Percentiles rank a stretch among this genome's conserved stretches.
phyloP scores from a whole-genome alignment of 1,284 basidiomycete species.

The Cutaneotrichosporon sp. region DNA sequence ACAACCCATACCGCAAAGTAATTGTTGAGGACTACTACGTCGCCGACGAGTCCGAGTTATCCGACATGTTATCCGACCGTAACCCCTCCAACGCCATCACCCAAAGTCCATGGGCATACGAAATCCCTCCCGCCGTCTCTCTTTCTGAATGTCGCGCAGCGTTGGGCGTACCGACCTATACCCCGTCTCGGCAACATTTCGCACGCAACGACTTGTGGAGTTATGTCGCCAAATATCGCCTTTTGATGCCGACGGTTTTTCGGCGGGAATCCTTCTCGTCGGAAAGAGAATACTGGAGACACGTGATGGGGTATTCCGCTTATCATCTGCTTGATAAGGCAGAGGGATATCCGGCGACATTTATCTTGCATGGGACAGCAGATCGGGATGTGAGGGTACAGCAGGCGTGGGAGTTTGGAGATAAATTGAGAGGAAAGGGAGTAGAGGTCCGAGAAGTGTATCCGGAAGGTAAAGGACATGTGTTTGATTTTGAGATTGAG shows the following conservation, averaged over 20 bases:
- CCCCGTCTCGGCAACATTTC: conserved; percentile 1
- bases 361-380: conserved; percentile 31
- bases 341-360: conserved; percentile 31
- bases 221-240: conserved; percentile 14
- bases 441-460: conserved; percentile 20
- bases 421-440: conserved; percentile 20
- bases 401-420: conserved; percentile 27
- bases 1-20: conserved; percentile 1
- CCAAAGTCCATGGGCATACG: conserved; percentile 22
- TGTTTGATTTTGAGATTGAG: conserved; percentile 26
- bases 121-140: conserved; percentile 19
- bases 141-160: conserved; percentile 11
- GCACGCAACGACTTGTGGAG: conserved; percentile 18
- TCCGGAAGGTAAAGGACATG: conserved; percentile 14
- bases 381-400: conserved; percentile 29
- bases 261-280: conserved; percentile 18
- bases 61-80: conserved; percentile 1
- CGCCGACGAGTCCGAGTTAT: conserved; percentile 13
- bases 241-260: conserved; percentile 21
- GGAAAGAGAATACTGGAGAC: conserved; percentile 18
- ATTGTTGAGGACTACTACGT: conserved; percentile 10
- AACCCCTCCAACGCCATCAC: conserved; percentile 4
- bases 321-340: conserved; percentile 18
- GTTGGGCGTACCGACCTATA: conserved; percentile 18
- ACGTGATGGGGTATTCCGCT: conserved; percentile 17